Evolutionary conservation across 768 basidiomycete genomes (phyloP), one percentile per base, ranked within the genome.

Genomic region (Antrodiella citrinella): DNA sequence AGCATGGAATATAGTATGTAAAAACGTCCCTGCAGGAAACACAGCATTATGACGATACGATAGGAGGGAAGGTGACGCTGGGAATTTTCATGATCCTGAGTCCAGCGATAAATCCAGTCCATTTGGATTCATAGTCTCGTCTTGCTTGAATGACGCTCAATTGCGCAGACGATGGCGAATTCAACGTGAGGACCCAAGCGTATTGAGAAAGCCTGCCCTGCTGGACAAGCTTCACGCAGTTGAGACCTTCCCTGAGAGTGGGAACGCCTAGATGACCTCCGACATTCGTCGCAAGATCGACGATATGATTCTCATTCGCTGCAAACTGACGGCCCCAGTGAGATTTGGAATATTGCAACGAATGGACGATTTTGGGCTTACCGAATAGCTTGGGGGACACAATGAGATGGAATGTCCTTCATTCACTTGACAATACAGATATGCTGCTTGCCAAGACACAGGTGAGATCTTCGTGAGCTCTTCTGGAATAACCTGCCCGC

Each of bases 101-200:
- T 7, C 15, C 30, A 7, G 30, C 15, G 7, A 35, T 35, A 15
- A 35, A 15, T 7, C 15, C 15, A 7, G 7, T 35, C 30, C 30
- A 35, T 15, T 15, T 7, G 30, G 30, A 35, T 35, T 35, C 30
- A 30, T 40, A 25, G 26, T 24, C 22, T 48, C 35, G 46, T 45
- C 30, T 35, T 44, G 4, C 48, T 50, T 20, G 48, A 51, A 4
- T 40, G 47, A 13, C 30, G 15, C 4, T 42, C 51, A 18, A 26
- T 46, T 19, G 40, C n/a, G 46, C 41, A 46, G 1, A 2, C 30
- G 30, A 35, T 7, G 30, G 30, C 30, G 30, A 35, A 15, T 35
- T 7, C 15, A 35, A 35, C 7, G 15, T 15, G 30, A 35, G 30
- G 7, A 35, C 15, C 30, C 30, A 35, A 35, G 30, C 30, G 30